These are phyloP conservation scores for Globisporangium nodosum DNA, from an alignment of 352 stramenopile genomes.

Conservation along the genomic window DNA sequence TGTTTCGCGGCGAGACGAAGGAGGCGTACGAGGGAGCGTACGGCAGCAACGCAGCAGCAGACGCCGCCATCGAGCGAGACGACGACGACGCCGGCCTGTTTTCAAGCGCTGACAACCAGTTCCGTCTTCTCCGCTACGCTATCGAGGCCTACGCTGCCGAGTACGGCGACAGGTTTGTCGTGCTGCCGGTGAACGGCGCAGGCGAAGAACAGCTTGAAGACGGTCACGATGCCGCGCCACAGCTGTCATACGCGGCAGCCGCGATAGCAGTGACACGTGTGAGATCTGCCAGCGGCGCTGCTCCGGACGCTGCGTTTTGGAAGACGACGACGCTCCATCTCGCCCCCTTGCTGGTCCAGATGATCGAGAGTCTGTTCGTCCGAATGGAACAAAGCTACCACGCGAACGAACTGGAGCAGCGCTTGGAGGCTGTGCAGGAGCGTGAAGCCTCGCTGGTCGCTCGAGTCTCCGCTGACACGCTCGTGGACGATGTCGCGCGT, in stretches of 20 bases:
- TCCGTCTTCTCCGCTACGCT: slow-evolving; percentile 12
- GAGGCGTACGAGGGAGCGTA: slow-evolving; percentile 7
- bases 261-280: background rate
- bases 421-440: background rate
- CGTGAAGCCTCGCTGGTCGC: background rate
- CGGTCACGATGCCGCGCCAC: background rate
- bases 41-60: background rate
- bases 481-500: background rate
- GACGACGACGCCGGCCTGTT: background rate
- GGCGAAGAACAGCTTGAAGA: background rate
- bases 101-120: slow-evolving; percentile 1
- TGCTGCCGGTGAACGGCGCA: background rate
- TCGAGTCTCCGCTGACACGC: background rate
- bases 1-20: slow-evolving; percentile 13
- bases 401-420: background rate
- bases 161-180: background rate
- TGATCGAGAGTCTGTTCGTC: background rate
- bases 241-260: background rate
- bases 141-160: slow-evolving; percentile 4
- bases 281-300: background rate
- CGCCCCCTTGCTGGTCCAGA: slow-evolving; percentile 6
- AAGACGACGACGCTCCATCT: background rate
- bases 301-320: background rate
- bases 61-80: background rate
- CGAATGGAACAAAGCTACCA: slow-evolving; percentile 1